Percentiles rank a stretch among this genome's conserved stretches.
Conservation (phyloP, 1,284 basidiomycete species). For the Papiliotrema fonsecae region DNA sequence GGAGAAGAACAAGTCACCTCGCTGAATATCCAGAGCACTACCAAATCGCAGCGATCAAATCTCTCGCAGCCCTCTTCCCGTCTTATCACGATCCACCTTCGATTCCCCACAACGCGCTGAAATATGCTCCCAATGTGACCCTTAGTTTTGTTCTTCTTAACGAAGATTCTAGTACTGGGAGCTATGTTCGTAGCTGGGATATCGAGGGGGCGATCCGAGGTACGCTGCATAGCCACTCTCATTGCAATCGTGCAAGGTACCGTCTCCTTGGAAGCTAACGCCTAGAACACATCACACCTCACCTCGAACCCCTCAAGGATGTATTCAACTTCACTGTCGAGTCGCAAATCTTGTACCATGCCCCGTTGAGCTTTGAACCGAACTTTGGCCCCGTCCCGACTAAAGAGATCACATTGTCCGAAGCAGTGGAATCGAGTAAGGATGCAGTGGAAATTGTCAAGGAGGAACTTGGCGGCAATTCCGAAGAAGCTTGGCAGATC, state of each 20-base stretch:
- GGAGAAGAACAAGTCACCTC: not conserved
- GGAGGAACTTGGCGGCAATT: constrained; percentile 13
- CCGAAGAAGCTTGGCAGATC: constrained; percentile 55
- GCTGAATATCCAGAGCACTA: constrained; percentile 24
- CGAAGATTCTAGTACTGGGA: constrained; percentile 71
- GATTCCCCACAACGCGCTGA: constrained; percentile 45
- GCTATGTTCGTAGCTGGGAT: constrained; percentile 65
- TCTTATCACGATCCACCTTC: constrained; percentile 9
- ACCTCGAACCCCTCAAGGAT: constrained; percentile 57
- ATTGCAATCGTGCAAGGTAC: too few species aligned
- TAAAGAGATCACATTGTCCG: constrained; percentile 37
- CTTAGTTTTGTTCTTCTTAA: constrained; percentile 61
- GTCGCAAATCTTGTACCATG: constrained; percentile 88
- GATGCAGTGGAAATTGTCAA: constrained; percentile 15
- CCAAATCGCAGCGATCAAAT: constrained; percentile 49
- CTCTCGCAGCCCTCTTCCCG: constrained; percentile 50
- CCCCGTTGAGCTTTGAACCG: constrained; percentile 77
- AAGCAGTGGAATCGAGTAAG: constrained; percentile 10
- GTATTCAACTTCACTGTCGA: constrained; percentile 90
- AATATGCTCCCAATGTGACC: constrained; percentile 68
- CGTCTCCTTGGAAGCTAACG: not conserved
- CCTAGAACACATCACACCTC: constrained; percentile 62
- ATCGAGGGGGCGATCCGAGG: constrained; percentile 60
- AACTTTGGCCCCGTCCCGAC: constrained; percentile 9
- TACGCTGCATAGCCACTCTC: constrained; percentile 47